These are phyloP conservation scores for Skeletonema grethae DNA, from an alignment of 108 stramenopile species.

Conservation along the genomic window DNA sequence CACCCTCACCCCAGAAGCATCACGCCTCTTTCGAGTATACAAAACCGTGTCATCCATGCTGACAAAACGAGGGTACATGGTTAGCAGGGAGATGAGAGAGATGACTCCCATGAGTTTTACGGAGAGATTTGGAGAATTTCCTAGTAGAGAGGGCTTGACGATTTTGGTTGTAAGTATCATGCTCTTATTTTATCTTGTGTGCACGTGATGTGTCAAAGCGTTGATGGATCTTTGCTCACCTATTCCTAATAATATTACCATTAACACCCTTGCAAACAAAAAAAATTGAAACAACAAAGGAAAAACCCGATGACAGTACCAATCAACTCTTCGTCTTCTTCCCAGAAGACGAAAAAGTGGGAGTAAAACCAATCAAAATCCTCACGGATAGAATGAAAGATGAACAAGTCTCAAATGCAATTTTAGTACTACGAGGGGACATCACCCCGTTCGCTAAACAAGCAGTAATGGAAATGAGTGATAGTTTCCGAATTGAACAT, in stretches of 20 bases:
- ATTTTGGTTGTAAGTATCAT: constrained; percentile 67
- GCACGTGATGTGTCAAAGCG: not conserved
- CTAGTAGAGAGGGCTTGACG: constrained; percentile 78
- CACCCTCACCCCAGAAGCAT: constrained; percentile 71
- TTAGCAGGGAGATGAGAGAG: constrained; percentile 80
- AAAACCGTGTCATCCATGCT: constrained; percentile 91
- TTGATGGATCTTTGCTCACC: not conserved
- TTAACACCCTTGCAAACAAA: not conserved
- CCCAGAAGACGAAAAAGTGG: constrained; percentile 95
- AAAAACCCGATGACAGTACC: constrained; percentile 88
- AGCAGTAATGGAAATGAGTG: constrained; percentile 90
- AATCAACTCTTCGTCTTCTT: constrained; percentile 95
- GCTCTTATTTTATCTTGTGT: constrained; percentile 1
- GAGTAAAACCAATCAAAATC: constrained; percentile 92
- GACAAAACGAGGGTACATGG: constrained; percentile 89
- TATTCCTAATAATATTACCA: not conserved
- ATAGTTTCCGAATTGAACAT: constrained; percentile 91
- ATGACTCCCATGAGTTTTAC: constrained; percentile 85
- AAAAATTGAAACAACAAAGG: constrained; percentile 41
- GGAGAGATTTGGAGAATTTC: constrained; percentile 81
- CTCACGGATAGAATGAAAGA: constrained; percentile 91
- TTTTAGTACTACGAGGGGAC: constrained; percentile 89
- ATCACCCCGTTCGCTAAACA: constrained; percentile 94
- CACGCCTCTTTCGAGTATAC: constrained; percentile 92
- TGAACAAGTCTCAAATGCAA: constrained; percentile 82